A percentile compares a stretch with the other conserved stretches of the same genome.
Evolutionary conservation across 2,329 filamentous ascomycete species (phyloP).

Genomic region (Fusarium coicis): DNA sequence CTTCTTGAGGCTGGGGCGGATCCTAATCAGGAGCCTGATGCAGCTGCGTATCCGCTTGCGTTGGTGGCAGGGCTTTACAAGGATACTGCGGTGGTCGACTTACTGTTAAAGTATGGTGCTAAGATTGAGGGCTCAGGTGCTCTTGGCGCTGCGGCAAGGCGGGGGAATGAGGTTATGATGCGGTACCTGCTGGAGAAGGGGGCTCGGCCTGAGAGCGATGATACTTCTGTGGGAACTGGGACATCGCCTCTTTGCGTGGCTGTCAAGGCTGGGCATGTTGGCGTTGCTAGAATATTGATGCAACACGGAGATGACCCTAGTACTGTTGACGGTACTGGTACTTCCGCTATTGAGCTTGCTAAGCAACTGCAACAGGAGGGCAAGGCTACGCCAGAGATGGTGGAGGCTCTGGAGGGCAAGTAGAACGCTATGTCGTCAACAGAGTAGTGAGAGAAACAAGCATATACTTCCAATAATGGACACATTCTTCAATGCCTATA

Average conservation of each 20-base stretch:
- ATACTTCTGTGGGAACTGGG: neutral
- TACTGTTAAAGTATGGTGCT: neutral
- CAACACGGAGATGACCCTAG: neutral
- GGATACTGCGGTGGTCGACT: neutral
- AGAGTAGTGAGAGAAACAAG: neutral
- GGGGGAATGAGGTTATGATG: neutral
- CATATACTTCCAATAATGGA: neutral
- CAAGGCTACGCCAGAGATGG: neutral
- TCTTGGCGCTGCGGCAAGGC: neutral
- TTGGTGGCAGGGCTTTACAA: neutral
- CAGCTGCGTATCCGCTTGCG: neutral
- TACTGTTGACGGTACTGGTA: accelerated
- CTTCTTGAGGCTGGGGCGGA: neutral
- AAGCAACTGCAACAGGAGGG: neutral
- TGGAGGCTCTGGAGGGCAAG: neutral
- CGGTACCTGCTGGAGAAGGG: neutral
- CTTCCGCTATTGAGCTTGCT: neutral
- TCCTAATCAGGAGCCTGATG: neutral
- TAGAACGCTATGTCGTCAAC: accelerated
- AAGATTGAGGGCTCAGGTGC: neutral
- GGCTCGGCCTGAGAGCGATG: neutral
- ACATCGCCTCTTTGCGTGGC: neutral
- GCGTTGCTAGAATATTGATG: neutral
- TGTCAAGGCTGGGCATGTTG: neutral
- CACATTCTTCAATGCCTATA: accelerated